phyloP scores from a whole-genome alignment of 768 basidiomycete genomes.

The Suillus lakei region DNA sequence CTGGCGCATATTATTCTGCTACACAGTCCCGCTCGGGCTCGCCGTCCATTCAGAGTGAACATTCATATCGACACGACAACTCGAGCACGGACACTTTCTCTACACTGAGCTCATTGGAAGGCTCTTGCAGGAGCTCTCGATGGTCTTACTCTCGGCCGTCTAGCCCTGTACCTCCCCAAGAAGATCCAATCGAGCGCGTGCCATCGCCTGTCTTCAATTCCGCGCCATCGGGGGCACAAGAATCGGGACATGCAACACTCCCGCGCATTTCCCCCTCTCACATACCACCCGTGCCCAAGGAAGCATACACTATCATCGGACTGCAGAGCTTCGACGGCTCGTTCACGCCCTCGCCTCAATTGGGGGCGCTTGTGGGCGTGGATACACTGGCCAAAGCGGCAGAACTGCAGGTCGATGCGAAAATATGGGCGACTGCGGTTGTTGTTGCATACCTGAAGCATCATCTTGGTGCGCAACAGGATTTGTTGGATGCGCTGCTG shows the following conservation, averaged over 20 bases:
- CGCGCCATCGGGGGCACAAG: slow-evolving; percentile 10
- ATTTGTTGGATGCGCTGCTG: slow-evolving; percentile 46
- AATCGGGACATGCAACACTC: slow-evolving; percentile 8
- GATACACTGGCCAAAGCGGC: slow-evolving; percentile 35
- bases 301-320: slow-evolving; percentile 42
- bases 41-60: slow-evolving; percentile 9
- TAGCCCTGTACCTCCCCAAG: slow-evolving; percentile 27
- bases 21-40: slow-evolving; percentile 21
- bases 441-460: slow-evolving; percentile 50
- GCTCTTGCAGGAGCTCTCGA: slow-evolving; percentile 41
- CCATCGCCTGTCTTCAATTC: slow-evolving; percentile 37
- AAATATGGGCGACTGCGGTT: slow-evolving; percentile 54
- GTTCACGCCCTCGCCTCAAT: slow-evolving; percentile 38
- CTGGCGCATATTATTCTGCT: slow-evolving; percentile 30
- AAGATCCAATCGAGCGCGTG: slow-evolving; percentile 31
- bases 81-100: slow-evolving; percentile 44
- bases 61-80: slow-evolving; percentile 25
- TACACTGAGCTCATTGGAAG: slow-evolving; percentile 54
- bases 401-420: slow-evolving; percentile 35
- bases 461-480: slow-evolving; percentile 39
- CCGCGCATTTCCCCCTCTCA: background rate
- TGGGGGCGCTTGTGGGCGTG: slow-evolving; percentile 43
- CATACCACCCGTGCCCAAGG: slow-evolving; percentile 18
- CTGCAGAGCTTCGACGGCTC: slow-evolving; percentile 54
- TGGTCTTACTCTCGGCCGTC: slow-evolving; percentile 30